Evolutionary conservation across 2,329 filamentous ascomycete species (phyloP).

Genomic region (Claviceps maximensis): DNA sequence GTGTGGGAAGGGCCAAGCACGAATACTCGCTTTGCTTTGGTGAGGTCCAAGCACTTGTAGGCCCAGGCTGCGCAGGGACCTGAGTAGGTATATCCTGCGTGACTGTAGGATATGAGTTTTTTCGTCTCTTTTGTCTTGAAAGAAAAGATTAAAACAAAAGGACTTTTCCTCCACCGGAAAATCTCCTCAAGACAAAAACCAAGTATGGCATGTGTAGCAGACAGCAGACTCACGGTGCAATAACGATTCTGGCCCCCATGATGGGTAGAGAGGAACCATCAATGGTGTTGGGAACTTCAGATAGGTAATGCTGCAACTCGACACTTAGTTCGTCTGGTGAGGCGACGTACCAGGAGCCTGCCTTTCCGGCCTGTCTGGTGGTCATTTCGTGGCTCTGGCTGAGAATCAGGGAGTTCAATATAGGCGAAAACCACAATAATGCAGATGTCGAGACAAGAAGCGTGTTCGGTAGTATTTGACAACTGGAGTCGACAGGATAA

Average conservation of each 20-base stretch:
- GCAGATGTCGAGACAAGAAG: not conserved
- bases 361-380: slow-evolving; percentile 38
- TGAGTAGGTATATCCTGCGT: slow-evolving; percentile 89
- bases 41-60: slow-evolving; percentile 78
- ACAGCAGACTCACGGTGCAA: slow-evolving; percentile 66
- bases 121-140: not conserved
- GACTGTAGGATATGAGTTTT: slow-evolving; percentile 36
- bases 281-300: slow-evolving; percentile 52
- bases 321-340: slow-evolving; percentile 43
- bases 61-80: slow-evolving; percentile 88
- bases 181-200: too few species aligned
- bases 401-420: not conserved
- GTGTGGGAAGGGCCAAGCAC: slow-evolving; percentile 89
- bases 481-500: not conserved
- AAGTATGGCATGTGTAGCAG: not conserved
- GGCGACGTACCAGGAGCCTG: slow-evolving; percentile 75
- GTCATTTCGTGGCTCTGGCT: not conserved
- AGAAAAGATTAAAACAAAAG: not conserved
- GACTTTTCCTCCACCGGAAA: not conserved
- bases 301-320: slow-evolving; percentile 66
- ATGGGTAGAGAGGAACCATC: slow-evolving; percentile 51
- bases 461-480: too few species aligned
- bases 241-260: slow-evolving; percentile 65
- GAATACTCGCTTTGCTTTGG: slow-evolving; percentile 74
- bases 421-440: not conserved